phyloP scores from a whole-genome alignment of 352 stramenopile species.

The Pythium oligandrum region DNA sequence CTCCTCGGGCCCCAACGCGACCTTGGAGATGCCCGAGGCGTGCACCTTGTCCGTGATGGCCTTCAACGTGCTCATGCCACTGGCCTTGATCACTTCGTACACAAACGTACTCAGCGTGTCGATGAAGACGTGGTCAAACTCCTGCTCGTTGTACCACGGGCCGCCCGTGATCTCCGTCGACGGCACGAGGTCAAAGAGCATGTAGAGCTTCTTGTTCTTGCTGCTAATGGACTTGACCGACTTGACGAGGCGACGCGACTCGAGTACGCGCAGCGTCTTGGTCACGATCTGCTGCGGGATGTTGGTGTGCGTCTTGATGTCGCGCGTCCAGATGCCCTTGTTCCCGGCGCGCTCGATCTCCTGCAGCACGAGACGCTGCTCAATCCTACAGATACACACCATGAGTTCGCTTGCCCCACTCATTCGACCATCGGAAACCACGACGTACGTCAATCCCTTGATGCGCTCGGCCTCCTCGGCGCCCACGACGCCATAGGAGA shows the following conservation, averaged over 20 bases:
- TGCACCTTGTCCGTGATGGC: constrained; percentile 88
- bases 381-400: constrained; percentile 58
- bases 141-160: constrained; percentile 98
- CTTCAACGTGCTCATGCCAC: constrained; percentile 82
- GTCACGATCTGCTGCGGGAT: constrained; percentile 96
- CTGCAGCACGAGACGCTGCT: constrained; percentile 87
- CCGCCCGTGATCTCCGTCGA: constrained; percentile 98
- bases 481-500: constrained; percentile 80
- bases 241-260: constrained; percentile 97
- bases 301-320: constrained; percentile 98
- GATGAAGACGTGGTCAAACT: constrained; percentile 99
- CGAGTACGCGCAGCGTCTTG: constrained; percentile 97
- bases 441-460: constrained; percentile 71
- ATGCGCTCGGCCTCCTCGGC: constrained; percentile 84
- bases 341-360: constrained; percentile 96
- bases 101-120: constrained; percentile 95
- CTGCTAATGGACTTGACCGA: constrained; percentile 98
- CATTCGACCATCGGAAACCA: not conserved
- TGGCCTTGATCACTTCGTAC: constrained; percentile 86
- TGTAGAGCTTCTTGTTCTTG: constrained; percentile 99
- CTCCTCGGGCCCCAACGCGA: constrained; percentile 87
- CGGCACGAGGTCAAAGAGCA: constrained; percentile 94
- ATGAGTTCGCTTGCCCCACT: constrained; percentile 6
- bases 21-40: constrained; percentile 87
- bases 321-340: constrained; percentile 98